Percentiles rank a stretch among this genome's conserved stretches.
Evolutionary conservation across 1,139 yeast genomes (phyloP).

Genomic region (Wickerhamomyces sp.): DNA sequence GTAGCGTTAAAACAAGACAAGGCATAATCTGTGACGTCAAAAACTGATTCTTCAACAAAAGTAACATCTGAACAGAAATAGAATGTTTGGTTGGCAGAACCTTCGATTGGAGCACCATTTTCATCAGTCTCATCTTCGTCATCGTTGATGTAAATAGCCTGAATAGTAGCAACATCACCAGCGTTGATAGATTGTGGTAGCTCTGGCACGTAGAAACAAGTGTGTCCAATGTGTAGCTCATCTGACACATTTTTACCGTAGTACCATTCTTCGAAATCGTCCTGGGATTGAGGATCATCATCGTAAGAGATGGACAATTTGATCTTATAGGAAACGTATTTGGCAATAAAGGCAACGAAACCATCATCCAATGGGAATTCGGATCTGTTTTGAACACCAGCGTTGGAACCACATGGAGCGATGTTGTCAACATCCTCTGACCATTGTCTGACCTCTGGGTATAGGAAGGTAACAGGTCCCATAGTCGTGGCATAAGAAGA

Average conservation of each 20-base stretch:
- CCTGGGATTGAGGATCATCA: conserved; percentile 30
- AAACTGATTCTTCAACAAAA: conserved; percentile 33
- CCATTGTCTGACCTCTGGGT: conserved; percentile 38
- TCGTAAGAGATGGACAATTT: conserved; percentile 34
- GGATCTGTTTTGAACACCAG: conserved; percentile 30
- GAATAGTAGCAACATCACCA: conserved; percentile 37
- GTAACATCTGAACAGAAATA: conserved; percentile 35
- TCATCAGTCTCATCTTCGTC: conserved; percentile 28
- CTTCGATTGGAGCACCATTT: conserved; percentile 18
- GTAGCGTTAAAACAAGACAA: conserved; percentile 36
- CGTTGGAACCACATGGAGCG: conserved; percentile 38
- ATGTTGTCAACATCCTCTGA: conserved; percentile 34
- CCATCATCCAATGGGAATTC: conserved; percentile 39
- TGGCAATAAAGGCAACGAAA: conserved; percentile 36
- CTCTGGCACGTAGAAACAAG: conserved; percentile 37
- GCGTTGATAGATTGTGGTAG: conserved; percentile 29
- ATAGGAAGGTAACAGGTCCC: conserved; percentile 39
- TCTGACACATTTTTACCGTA: conserved; percentile 29
- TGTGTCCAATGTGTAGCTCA: conserved; percentile 35
- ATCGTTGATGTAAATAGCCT: conserved; percentile 31
- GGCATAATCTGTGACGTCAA: conserved; percentile 29
- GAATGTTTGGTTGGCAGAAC: conserved; percentile 26
- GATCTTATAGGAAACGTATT: conserved; percentile 32
- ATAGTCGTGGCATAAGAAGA: conserved; percentile 29
- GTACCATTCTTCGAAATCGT: conserved; percentile 35